phyloP scores from a whole-genome alignment of 2,329 filamentous ascomycete genomes.

The Hypoxylon sp. region DNA sequence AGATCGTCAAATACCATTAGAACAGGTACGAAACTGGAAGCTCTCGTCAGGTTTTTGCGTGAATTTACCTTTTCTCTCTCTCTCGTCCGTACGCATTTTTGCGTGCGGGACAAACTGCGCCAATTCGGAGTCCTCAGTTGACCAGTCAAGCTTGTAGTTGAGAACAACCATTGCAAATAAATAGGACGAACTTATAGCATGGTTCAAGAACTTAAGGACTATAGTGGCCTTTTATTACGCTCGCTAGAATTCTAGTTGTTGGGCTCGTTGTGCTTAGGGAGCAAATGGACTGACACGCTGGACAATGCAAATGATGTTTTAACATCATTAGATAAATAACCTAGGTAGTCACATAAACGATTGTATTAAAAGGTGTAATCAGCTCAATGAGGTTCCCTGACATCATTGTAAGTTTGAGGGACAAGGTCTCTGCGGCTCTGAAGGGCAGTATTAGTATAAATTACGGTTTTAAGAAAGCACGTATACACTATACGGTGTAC shows the following conservation, averaged over 20 bases:
- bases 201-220: not conserved
- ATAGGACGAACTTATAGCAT: not conserved
- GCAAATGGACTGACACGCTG: not conserved
- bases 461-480: too few species aligned
- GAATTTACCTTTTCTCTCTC: not conserved
- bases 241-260: not conserved
- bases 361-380: not conserved
- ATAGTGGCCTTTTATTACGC: not conserved
- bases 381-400: not conserved
- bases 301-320: not conserved
- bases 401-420: not conserved
- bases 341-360: not conserved
- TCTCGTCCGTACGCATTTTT: too few species aligned
- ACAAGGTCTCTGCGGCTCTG: not conserved
- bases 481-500: too few species aligned
- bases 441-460: too few species aligned
- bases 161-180: not conserved
- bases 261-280: not conserved
- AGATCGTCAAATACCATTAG: slow-evolving; percentile 1
- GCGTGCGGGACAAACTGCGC: not conserved
- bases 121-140: not conserved
- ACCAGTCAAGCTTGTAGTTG: not conserved
- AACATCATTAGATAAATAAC: not conserved
- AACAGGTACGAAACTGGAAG: not conserved
- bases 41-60: not conserved